Evolutionary conservation across 129 eudicot genomes (phyloP), one percentile per base, ranked within the genome.

Genomic region (Pittosporum tobira): DNA sequence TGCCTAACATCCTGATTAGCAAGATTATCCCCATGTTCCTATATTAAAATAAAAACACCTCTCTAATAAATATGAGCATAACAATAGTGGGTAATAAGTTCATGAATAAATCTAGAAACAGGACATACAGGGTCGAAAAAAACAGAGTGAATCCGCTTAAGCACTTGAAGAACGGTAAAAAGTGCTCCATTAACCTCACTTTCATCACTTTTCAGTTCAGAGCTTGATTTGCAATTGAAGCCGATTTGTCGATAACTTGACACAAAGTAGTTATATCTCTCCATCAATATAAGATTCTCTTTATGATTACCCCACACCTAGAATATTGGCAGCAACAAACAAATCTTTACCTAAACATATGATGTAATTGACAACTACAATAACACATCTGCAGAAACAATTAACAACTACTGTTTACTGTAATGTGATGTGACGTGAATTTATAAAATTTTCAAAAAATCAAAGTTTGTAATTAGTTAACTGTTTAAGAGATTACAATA

Each of bases 181-280:
- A 89, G 97, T 30, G 81, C 70, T 70, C 97, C 95, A 30, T 84
- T 88, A 25, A 42, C 63, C 61, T 88, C 91, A 71, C 82, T 88
- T 73, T 88, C 96, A 75, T 88, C 96, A 47, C 50, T 54, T 73
- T 60, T 81, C 61, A 76, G 62, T 61, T 84, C 81, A 44, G 90
- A 84, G 57, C 77, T 84, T 25, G 95, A 81, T 71, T 81, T 70
- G 70, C 73, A 69, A 34, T 27, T 63, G 29, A 71, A 77, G 21
- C 77, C 77, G 21, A 81, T 81, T 38, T 84, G 81, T 60, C 72
- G 74, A 70, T 77, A 79, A 57, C 94, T 88, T 40, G 91, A 81
- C 43, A 87, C 82, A 70, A 88, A 89, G 71, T 72, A 85, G 55
- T 77, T 82, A 71, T 89, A 85, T 79, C 94, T 84, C 54, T 89